Evolutionary conservation across 352 stramenopile genomes (phyloP).

Genomic region (Elongisporangium undulatum): DNA sequence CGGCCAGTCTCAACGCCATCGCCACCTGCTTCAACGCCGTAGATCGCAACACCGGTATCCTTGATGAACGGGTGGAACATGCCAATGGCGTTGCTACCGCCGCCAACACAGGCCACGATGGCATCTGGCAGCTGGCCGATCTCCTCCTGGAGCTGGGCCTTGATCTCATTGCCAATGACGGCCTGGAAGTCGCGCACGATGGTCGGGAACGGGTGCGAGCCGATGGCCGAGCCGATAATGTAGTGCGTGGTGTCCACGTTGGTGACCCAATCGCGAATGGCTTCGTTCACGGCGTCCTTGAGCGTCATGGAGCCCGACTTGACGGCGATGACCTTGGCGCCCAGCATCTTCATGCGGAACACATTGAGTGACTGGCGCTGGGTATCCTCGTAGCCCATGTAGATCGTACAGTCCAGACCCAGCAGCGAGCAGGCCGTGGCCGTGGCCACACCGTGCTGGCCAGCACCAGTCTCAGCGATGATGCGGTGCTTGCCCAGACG

Average conservation of each 20-base stretch:
- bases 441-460: slow-evolving; percentile 97
- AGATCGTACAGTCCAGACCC: slow-evolving; percentile 95
- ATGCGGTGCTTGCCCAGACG: slow-evolving; percentile 96
- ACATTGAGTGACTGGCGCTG: slow-evolving; percentile 97
- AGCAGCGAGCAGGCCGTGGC: slow-evolving; percentile 96
- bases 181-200: slow-evolving; percentile 98
- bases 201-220: slow-evolving; percentile 97
- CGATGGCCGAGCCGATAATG: slow-evolving; percentile 97
- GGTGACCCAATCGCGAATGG: slow-evolving; percentile 98
- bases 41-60: slow-evolving; percentile 91
- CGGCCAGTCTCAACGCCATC: slow-evolving; percentile 86
- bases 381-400: slow-evolving; percentile 99
- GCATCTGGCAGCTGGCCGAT: slow-evolving; percentile 93
- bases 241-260: slow-evolving; percentile 99
- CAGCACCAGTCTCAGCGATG: slow-evolving; percentile 98
- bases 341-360: slow-evolving; percentile 99
- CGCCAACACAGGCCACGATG: slow-evolving; percentile 96
- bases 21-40: slow-evolving; percentile 96
- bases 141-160: slow-evolving; percentile 93
- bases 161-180: slow-evolving; percentile 95
- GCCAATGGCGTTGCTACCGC: slow-evolving; percentile 98
- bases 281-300: slow-evolving; percentile 99
- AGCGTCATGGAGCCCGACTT: slow-evolving; percentile 94
- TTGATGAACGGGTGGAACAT: slow-evolving; percentile 98
- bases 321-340: slow-evolving; percentile 97